Percentiles rank a stretch among this genome's conserved stretches.
These are phyloP conservation scores for Triticum timopheevii DNA, from an alignment of 176 grass and related monocot genomes.

Conservation along the genomic window DNA sequence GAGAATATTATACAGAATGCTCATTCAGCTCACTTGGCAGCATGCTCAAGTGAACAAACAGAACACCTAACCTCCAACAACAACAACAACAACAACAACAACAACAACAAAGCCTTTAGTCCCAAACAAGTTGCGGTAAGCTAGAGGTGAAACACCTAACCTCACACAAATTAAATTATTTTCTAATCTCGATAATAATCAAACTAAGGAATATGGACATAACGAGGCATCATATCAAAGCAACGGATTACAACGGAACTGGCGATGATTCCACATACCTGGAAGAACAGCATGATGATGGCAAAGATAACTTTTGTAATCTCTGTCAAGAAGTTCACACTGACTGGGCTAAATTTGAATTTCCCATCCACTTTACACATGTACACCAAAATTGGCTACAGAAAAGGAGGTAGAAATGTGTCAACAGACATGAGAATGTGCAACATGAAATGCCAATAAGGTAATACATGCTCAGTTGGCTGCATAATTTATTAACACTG, in stretches of 20 bases:
- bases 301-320: slow-evolving; percentile 84
- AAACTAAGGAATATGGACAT: background rate
- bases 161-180: background rate
- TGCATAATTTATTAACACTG: background rate
- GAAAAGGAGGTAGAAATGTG: slow-evolving; percentile 26
- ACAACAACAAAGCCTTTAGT: too few relatives aligned
- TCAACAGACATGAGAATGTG: slow-evolving; percentile 14
- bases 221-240: background rate
- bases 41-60: slow-evolving; percentile 11
- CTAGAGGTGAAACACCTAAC: background rate
- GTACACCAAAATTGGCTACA: slow-evolving; percentile 92
- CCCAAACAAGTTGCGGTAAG: too few relatives aligned
- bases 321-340: slow-evolving; percentile 98
- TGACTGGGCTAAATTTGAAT: slow-evolving; percentile 97
- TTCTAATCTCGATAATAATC: background rate
- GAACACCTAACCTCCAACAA: background rate
- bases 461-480: background rate
- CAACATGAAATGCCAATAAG: slow-evolving; percentile 11
- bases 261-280: slow-evolving; percentile 56
- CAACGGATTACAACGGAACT: background rate
- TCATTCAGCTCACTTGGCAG: slow-evolving; percentile 1
- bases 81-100: too few relatives aligned
- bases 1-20: background rate
- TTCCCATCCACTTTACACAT: slow-evolving; percentile 92
- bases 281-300: slow-evolving; percentile 73